Conservation (phyloP, 768 basidiomycete genomes). For the Termitomyces sp. region DNA sequence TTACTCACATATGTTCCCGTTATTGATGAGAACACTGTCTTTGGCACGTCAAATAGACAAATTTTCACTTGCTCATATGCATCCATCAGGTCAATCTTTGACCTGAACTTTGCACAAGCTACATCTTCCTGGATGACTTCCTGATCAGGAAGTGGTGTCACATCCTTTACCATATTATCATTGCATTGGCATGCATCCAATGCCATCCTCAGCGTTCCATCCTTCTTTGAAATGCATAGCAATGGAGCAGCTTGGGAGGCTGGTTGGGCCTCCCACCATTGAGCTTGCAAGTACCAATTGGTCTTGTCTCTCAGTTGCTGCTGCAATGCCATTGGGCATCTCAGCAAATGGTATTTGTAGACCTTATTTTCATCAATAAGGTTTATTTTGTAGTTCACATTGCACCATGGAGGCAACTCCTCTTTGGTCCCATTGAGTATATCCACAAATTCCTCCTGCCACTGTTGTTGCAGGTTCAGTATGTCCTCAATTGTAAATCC, state of each 20-base stretch:
- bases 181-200: no score
- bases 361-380: no score
- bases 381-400: background rate
- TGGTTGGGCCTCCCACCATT: background rate
- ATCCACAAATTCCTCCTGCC: background rate
- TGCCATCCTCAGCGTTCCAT: background rate
- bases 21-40: background rate
- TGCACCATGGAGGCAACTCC: background rate
- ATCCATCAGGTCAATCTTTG: no score
- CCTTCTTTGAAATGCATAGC: background rate
- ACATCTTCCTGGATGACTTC: background rate
- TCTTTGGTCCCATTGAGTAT: background rate
- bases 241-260: background rate
- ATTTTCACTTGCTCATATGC: no score
- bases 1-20: background rate
- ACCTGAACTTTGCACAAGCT: background rate
- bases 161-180: no score
- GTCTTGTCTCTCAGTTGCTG: no score
- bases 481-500: no score
- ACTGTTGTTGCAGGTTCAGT: no score
- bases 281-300: no score
- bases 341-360: no score
- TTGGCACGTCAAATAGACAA: background rate
- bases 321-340: no score
- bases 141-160: no score